phyloP scores from a whole-genome alignment of 163 green algal genomes.

The Smithsoniella earleae region DNA sequence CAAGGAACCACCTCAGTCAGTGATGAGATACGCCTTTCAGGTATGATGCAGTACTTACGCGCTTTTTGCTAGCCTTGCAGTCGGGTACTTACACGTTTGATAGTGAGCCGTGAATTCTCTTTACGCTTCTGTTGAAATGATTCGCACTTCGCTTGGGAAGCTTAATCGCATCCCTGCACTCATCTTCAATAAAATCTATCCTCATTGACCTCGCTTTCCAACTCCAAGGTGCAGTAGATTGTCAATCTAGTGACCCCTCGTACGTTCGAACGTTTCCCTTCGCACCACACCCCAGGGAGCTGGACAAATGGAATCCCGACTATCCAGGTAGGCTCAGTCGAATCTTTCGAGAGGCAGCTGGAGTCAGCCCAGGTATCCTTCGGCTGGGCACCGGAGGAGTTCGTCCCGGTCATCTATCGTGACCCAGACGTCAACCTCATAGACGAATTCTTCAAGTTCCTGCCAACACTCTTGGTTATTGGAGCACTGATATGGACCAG shows the following conservation, averaged over 20 bases:
- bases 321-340: slow-evolving; percentile 89
- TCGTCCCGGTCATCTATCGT: slow-evolving; percentile 63
- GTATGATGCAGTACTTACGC: background rate
- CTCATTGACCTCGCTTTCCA: background rate
- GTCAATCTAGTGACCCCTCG: too few relatives aligned
- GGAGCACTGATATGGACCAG: slow-evolving; percentile 53
- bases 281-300: too few relatives aligned
- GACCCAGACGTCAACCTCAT: slow-evolving; percentile 34
- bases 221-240: background rate
- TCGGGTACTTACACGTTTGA: background rate
- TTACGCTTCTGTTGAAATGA: background rate
- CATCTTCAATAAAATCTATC: background rate
- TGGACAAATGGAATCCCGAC: background rate
- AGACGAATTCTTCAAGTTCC: slow-evolving; percentile 68
- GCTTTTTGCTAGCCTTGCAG: background rate
- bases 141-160: background rate
- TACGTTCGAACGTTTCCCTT: too few relatives aligned
- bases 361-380: slow-evolving; percentile 70
- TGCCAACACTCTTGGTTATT: slow-evolving; percentile 86
- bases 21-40: background rate
- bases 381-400: slow-evolving; percentile 34
- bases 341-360: slow-evolving; percentile 93
- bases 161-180: background rate
- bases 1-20: background rate
- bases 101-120: background rate